A percentile compares a stretch with the other conserved stretches of the same genome.
Evolutionary conservation across 1,284 basidiomycete genomes (phyloP).

Genomic region (Puccinia horiana): DNA sequence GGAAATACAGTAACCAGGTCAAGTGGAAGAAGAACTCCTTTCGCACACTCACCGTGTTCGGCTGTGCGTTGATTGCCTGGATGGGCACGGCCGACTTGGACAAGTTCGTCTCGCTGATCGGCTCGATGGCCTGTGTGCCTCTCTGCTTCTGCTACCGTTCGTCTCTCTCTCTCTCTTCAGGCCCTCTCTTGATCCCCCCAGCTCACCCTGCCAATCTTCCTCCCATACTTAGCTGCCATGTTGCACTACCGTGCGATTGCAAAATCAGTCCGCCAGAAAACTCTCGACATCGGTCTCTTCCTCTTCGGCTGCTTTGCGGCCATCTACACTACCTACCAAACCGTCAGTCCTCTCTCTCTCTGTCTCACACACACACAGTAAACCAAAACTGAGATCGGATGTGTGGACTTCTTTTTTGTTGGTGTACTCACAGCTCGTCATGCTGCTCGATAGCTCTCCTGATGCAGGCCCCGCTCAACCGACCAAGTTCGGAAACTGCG

Average conservation of each 20-base stretch:
- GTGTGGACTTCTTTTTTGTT: not conserved
- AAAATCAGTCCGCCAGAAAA: slow-evolving; percentile 69
- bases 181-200: not conserved
- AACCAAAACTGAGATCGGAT: not conserved
- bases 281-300: slow-evolving; percentile 75
- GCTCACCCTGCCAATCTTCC: slow-evolving; percentile 71
- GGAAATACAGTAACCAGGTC: slow-evolving; percentile 74
- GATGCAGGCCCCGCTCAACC: not conserved
- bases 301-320: slow-evolving; percentile 81
- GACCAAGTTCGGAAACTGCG: not conserved
- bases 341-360: slow-evolving; percentile 63
- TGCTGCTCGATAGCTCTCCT: not conserved
- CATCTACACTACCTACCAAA: slow-evolving; percentile 79
- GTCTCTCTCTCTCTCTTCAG: not conserved
- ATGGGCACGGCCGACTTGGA: slow-evolving; percentile 85
- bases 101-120: slow-evolving; percentile 93
- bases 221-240: slow-evolving; percentile 24
- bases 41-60: slow-evolving; percentile 73
- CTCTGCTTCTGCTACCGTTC: slow-evolving; percentile 69
- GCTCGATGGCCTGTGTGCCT: slow-evolving; percentile 90
- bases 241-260: slow-evolving; percentile 63
- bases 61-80: slow-evolving; percentile 77
- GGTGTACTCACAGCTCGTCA: not conserved
- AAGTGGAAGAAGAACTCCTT: slow-evolving; percentile 90
- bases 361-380: not conserved